Percentiles rank a stretch among this genome's conserved stretches.
Evolutionary conservation across 2,329 filamentous ascomycete genomes (phyloP).

Genomic region (Onygena corvina): DNA sequence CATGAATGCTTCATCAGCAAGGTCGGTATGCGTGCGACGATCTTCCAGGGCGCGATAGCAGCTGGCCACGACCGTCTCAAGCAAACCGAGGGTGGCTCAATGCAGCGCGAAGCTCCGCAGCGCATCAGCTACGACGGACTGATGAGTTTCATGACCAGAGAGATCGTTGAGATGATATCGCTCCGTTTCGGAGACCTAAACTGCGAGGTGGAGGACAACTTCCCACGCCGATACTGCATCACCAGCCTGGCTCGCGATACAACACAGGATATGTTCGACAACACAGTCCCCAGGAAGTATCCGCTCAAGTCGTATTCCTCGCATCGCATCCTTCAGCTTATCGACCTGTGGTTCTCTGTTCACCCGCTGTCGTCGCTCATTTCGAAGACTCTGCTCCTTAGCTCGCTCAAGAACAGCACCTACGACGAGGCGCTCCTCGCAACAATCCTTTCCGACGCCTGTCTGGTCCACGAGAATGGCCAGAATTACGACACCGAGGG

Average conservation of each 20-base stretch:
- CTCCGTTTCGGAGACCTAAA: constrained; percentile 10
- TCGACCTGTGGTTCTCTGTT: constrained; percentile 12
- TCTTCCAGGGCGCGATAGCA: constrained; percentile 9
- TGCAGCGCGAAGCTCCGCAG: neutral
- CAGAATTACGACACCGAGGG: constrained; percentile 9
- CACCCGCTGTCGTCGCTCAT: constrained; percentile 9
- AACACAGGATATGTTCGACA: constrained; percentile 10
- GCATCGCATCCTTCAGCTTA: constrained; percentile 11
- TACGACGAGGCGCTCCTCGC: constrained; percentile 11
- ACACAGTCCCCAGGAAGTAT: constrained; percentile 6
- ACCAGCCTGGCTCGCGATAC: constrained; percentile 10
- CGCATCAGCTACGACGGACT: constrained; percentile 11
- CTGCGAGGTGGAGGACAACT: constrained; percentile 9
- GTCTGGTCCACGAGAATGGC: constrained; percentile 11
- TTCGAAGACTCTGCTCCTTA: constrained; percentile 10
- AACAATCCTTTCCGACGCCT: constrained; percentile 10
- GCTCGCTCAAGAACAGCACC: constrained; percentile 10
- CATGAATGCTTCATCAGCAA: constrained; percentile 8
- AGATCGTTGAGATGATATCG: constrained; percentile 12
- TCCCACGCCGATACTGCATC: constrained; percentile 11
- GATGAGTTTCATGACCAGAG: constrained; percentile 10
- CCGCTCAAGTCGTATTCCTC: constrained; percentile 12
- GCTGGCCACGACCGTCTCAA: constrained; percentile 9
- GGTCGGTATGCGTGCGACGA: constrained; percentile 5
- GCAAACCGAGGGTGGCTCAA: neutral